Evolutionary conservation across 176 grass and related monocot genomes (phyloP), one percentile per base, ranked within the genome.

Genomic region (Microstegium vimineum): DNA sequence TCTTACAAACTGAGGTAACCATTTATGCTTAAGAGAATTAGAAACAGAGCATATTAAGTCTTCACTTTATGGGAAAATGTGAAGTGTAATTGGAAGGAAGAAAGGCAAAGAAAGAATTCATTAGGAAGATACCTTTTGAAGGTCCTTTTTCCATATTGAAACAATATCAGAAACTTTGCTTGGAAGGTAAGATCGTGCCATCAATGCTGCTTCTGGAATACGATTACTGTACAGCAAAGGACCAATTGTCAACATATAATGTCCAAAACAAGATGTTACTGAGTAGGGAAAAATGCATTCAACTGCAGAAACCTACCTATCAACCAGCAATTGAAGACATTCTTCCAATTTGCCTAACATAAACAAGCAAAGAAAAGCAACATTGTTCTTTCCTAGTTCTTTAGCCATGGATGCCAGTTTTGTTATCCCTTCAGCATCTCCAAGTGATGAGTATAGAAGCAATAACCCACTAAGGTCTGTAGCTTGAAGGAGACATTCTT

Each of bases 381-480:
- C 91, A 84, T 97, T 97, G 40, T 97, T 94, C 76, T 97, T 97
- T 79, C 94, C 91, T 88, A 84, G 91, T 33, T 97, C 85, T 80
- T 97, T 94, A 79, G 94, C 89, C 82, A 90, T 78, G 18, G 91
- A 94, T 36, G 94, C 75, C 11, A 97, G 82, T 64, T 90, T 90
- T 78, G 78, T 94, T 66, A 97, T 79, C 64, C 94, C 94, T 81
- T 97, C 94, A 88, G 87, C 81, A 94, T 97, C 87, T 35, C 94
- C 94, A 87, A 97, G 91, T 18, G 94, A 88, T 28, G 94, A 97
- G 69, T 97, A 97, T n/a, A 97, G 42, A 85, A 97, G 91, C 62
- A 97, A 81, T 40, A 97, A 78, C 4, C 91, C 94, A 26, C 94
- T 94, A 40, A 97, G 81, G 72, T 97, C 91, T 18, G 68, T 84